phyloP scores from a whole-genome alignment of 2,329 filamentous ascomycete species.

The Penicillium sp. region DNA sequence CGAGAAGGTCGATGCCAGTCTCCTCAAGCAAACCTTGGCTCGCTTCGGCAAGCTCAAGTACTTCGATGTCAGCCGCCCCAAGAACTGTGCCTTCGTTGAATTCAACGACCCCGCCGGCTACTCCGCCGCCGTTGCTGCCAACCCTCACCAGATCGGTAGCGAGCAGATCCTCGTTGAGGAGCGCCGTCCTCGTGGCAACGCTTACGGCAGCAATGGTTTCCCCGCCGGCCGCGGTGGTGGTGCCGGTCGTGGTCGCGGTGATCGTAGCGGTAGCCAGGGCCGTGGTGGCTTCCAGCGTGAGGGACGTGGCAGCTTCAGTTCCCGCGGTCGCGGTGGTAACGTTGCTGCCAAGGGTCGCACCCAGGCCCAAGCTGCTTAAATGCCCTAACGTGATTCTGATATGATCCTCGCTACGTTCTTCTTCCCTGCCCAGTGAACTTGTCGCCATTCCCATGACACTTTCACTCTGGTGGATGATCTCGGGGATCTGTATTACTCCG shows the following conservation, averaged over 20 bases:
- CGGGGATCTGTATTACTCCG: constrained; percentile 40
- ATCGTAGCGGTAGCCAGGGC: constrained; percentile 60
- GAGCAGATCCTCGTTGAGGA: constrained; percentile 85
- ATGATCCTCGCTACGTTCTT: constrained; percentile 9
- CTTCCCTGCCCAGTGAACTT: constrained; percentile 3
- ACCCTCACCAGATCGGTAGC: constrained; percentile 78
- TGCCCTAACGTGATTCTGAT: constrained; percentile 2
- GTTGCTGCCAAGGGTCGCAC: constrained; percentile 47
- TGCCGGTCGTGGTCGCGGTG: constrained; percentile 64
- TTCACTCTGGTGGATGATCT: constrained; percentile 16
- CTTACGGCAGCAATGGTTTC: constrained; percentile 65
- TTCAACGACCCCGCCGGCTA: constrained; percentile 79
- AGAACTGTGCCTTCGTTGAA: constrained; percentile 98
- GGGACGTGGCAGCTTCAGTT: constrained; percentile 62
- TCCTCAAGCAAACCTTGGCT: constrained; percentile 66
- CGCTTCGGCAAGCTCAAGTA: constrained; percentile 64
- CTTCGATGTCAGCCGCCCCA: constrained; percentile 63
- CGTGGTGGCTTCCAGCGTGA: constrained; percentile 67
- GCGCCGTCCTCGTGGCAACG: constrained; percentile 70
- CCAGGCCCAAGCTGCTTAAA: constrained; percentile 45
- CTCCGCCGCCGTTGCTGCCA: constrained; percentile 74
- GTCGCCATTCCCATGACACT: constrained; percentile 5
- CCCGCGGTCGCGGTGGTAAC: constrained; percentile 62
- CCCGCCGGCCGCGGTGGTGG: constrained; percentile 61
- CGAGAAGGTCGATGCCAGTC: constrained; percentile 73